These are phyloP conservation scores for Rhododendron simsii DNA, from an alignment of 148 eudicot genomes.

Conservation along the genomic window DNA sequence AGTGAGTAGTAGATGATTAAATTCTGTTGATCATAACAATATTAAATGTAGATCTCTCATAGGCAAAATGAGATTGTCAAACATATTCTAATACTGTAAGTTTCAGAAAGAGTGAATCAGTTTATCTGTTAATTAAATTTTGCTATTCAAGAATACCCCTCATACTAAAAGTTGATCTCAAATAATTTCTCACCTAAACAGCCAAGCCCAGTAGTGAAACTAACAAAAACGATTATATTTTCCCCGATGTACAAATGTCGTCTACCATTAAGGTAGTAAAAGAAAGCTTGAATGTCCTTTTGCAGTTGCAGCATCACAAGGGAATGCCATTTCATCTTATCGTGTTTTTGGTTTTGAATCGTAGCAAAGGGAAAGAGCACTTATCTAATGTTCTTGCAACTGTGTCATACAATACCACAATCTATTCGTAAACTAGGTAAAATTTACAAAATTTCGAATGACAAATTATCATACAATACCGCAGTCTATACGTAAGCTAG, in stretches of 20 bases:
- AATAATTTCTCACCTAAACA: neutral
- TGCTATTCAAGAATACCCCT: neutral
- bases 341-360: neutral
- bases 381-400: too few relatives aligned
- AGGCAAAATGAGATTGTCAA: neutral
- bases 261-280: neutral
- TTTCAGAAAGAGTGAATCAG: neutral
- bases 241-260: neutral
- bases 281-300: neutral
- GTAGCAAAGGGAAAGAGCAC: neutral
- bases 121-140: neutral
- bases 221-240: neutral
- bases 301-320: neutral
- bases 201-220: neutral
- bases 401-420: neutral
- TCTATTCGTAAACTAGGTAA: neutral
- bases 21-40: neutral
- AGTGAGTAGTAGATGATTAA: neutral
- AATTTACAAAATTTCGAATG: neutral
- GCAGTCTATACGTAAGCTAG: too few relatives aligned
- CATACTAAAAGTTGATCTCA: neutral
- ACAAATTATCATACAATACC: neutral
- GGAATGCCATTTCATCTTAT: neutral
- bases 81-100: neutral
- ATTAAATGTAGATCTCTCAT: neutral